Evolutionary conservation across 2,329 filamentous ascomycete species (phyloP), one percentile per base, ranked within the genome.

Genomic region (Septoria linicola): DNA sequence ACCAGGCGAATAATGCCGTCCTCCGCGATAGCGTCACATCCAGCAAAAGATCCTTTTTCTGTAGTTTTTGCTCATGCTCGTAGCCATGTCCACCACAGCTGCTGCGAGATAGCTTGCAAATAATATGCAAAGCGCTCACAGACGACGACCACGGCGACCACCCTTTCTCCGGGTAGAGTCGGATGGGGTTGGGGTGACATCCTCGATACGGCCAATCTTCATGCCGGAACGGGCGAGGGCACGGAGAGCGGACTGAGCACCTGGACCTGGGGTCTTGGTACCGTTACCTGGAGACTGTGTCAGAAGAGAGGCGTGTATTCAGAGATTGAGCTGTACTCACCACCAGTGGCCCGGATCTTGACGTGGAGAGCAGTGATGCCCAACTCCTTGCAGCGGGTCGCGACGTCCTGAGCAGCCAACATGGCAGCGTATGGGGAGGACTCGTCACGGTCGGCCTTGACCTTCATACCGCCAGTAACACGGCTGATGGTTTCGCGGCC

Each of bases 101-200:
- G 34, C 41, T 46, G 55, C 47, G 41, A 56, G 27, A 14, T 25
- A 27, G 19, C 49, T 51, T 54, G 52, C 53, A 59, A 53, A 41
- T 14, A 51, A 32, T 23, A 53, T 42, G 61, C 59, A 50, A 58
- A 55, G 55, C 49, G 62, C 57, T 69, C 70, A 99, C 79, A 99
- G 88, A 96, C 93, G 92, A 81, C 93, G 93, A 97, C 93, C 93
- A 88, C 93, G 92, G 80, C 93, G 91, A 96, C 93, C 93, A 82
- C 93, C 93, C 90, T 99, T 99, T 82, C 92, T 91, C 80, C 93
- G 89, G 72, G 93, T 99, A 76, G 89, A 96, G 80, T 99, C 93
- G 77, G 93, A 99, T 70, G 95, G 93, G 59, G 93, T 99, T 70
- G 93, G 93, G 70, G 95, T 99, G 63, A 99, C 93, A 76, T 99